Evolutionary conservation across 2,329 filamentous ascomycete species (phyloP), one percentile per base, ranked within the genome.

Genomic region (Colletotrichum tamarilloi): DNA sequence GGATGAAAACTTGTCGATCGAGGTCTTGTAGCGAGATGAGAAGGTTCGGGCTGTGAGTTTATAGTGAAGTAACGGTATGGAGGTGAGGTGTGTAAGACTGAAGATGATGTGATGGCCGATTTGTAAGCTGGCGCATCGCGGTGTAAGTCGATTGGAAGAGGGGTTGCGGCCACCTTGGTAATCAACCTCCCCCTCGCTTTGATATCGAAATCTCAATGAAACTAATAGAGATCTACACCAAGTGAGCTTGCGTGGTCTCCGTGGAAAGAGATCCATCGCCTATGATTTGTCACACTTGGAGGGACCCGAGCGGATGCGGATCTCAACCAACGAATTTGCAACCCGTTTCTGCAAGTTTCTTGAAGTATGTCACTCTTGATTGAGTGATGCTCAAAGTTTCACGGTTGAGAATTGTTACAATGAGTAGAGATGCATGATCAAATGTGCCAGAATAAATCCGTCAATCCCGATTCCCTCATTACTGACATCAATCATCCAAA

Each of bases 71-170:
- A 11, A n/a, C 6, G 42, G 24, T 64, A 42, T 59, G 35, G 35
- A 64, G 30, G 11, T 24, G 30, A 35, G 6, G 24, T 55, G 14
- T 14, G 49, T 35, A 12, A 7, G 49, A 26, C n/a, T 53, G 46
- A 42, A 42, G 38, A 65, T 57, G 52, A 22, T 65, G 62, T 65
- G 32, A 57, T 56, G 7, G 32, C 16, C 38, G 32, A 65, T 65
- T 65, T 65, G 62, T 65, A 65, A 65, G 62, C 62, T 12, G n/a
- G 28, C 12, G 30, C 46, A n/a, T 22, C 14, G 6, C 24, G 14
- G 19, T 22, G 32, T n/a, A 42, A 30, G 32, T 28, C n/a, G 16
- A 22, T 63, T 30, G 53, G 49, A 55, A 5, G 62, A 38, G 62
- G 49, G 42, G 46, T 26, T 12, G 30, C 12, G 12, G 62, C 62